These are phyloP conservation scores for Paramecium tetraurelia DNA, from an alignment of 73 alveolate genomes.

Conservation along the genomic window DNA sequence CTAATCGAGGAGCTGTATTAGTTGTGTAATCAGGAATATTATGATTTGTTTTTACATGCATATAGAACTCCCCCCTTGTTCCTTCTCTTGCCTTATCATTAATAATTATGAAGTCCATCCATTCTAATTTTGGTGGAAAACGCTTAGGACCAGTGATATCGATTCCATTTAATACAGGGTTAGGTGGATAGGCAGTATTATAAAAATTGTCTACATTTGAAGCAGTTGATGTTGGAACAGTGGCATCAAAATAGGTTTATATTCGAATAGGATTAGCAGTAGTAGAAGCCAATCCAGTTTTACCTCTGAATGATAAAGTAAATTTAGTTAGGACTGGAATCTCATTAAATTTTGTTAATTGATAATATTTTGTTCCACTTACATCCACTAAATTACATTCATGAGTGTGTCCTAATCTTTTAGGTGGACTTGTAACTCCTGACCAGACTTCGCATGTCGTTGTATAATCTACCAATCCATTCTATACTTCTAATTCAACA, in stretches of 20 bases:
- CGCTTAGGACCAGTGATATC: constrained; percentile 46
- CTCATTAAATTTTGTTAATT: neutral
- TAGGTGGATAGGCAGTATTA: constrained; percentile 11
- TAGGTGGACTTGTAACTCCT: constrained; percentile 35
- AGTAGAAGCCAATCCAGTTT: neutral
- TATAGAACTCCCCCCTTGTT: constrained; percentile 50
- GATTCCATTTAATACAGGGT: neutral
- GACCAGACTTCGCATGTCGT: neutral
- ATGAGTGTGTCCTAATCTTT: constrained; percentile 7
- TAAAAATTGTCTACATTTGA: constrained; percentile 10
- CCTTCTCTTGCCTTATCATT: constrained; percentile 55
- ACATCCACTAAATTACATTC: constrained; percentile 26
- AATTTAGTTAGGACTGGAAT: neutral
- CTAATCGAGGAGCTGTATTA: constrained; percentile 21
- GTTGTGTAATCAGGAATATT: neutral
- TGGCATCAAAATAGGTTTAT: neutral
- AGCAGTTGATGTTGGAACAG: neutral
- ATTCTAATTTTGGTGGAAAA: constrained; percentile 38
- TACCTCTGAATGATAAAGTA: neutral
- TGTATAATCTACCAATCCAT: neutral
- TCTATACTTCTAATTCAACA: neutral
- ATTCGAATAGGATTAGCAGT: neutral
- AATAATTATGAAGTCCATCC: constrained; percentile 1
- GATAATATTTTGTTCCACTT: neutral
- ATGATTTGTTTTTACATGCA: constrained; percentile 28